These are phyloP conservation scores for Nitzschia sp. DNA, from an alignment of 108 stramenopile genomes.

Conservation along the genomic window DNA sequence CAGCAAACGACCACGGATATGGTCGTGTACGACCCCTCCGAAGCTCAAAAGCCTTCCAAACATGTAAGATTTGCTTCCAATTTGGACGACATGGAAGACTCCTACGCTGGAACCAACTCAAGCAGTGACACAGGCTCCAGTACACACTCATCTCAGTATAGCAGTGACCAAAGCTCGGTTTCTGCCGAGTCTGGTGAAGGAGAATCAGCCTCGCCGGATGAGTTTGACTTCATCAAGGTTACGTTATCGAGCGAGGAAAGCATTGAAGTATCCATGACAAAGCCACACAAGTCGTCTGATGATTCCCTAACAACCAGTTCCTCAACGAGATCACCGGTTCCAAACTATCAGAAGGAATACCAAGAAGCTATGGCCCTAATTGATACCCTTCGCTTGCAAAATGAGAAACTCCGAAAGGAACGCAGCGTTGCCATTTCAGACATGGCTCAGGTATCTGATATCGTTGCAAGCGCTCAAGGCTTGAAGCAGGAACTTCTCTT, in stretches of 20 bases:
- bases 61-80: not conserved
- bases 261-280: conserved; percentile 5
- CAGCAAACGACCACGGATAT: conserved; percentile 1
- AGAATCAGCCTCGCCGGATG: not conserved
- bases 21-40: not conserved
- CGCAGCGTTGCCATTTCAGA: conserved; percentile 8
- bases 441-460: conserved; percentile 14
- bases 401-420: conserved; percentile 17
- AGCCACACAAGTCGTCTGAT: not conserved
- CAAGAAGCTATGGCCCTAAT: conserved; percentile 1
- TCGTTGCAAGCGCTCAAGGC: not conserved
- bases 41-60: not conserved
- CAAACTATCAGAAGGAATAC: conserved; percentile 2
- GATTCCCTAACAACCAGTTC: not conserved
- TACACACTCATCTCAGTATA: not conserved
- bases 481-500: conserved; percentile 16
- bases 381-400: conserved; percentile 17
- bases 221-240: conserved; percentile 10
- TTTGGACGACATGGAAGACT: not conserved
- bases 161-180: not conserved
- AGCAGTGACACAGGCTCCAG: not conserved
- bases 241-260: conserved; percentile 5
- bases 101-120: not conserved
- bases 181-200: not conserved
- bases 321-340: not conserved